Evolutionary conservation across 495 filamentous ascomycete species (phyloP).

Genomic region (Xylaria palmicola): DNA sequence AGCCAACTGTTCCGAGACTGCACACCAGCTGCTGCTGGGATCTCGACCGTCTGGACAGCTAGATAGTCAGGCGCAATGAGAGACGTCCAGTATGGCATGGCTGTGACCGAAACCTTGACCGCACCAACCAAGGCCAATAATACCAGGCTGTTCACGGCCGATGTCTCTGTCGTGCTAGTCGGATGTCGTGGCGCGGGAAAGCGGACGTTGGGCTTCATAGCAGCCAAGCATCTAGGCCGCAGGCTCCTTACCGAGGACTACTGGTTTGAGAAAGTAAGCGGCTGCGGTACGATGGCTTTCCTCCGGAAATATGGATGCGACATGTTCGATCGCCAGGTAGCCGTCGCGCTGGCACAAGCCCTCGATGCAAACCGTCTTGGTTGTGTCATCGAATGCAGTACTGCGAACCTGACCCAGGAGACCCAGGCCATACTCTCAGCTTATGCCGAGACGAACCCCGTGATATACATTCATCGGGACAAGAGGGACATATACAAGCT

Average conservation of each 20-base stretch:
- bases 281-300: constrained; percentile 60
- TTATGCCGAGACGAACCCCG: constrained; percentile 64
- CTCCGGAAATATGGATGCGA: constrained; percentile 58
- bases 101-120: constrained; percentile 20
- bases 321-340: constrained; percentile 61
- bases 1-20: background rate
- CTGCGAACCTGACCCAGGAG: constrained; percentile 51
- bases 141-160: constrained; percentile 52
- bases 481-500: constrained; percentile 63
- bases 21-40: background rate
- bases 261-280: constrained; percentile 66
- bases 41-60: background rate
- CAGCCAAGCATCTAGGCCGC: constrained; percentile 67
- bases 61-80: constrained; percentile 10
- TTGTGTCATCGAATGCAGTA: constrained; percentile 71
- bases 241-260: constrained; percentile 71
- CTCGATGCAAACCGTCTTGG: constrained; percentile 61
- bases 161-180: constrained; percentile 71
- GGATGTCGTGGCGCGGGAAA: constrained; percentile 76
- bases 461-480: constrained; percentile 72
- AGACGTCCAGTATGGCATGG: constrained; percentile 11
- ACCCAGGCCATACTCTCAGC: constrained; percentile 59
- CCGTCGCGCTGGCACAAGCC: constrained; percentile 62
- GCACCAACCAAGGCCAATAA: constrained; percentile 36
- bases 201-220: constrained; percentile 73